phyloP scores from a whole-genome alignment of 1,284 basidiomycete species.

The Ganoderma boninense region DNA sequence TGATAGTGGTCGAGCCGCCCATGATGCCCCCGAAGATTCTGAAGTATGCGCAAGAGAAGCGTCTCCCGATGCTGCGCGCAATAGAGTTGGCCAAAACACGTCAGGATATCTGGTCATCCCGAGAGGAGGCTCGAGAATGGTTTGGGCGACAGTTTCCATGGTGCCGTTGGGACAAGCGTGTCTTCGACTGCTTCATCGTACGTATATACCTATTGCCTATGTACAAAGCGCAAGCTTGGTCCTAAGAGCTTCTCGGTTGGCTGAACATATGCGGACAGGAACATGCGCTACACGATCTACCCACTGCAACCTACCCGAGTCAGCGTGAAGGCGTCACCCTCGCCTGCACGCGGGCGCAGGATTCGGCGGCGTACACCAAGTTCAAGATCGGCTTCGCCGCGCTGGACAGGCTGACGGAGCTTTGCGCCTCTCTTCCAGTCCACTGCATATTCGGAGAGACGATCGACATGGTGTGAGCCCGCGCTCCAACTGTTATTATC shows the following conservation, averaged over 20 bases:
- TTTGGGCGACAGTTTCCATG: constrained; percentile 28
- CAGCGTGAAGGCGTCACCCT: constrained; percentile 6
- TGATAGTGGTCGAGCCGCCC: neutral
- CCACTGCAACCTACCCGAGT: constrained; percentile 16
- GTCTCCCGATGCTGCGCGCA: neutral
- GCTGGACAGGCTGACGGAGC: constrained; percentile 19
- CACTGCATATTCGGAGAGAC: constrained; percentile 20
- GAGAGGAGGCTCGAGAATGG: constrained; percentile 21
- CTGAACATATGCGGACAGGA: neutral
- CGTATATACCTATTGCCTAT: neutral
- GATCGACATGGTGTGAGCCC: constrained; percentile 18
- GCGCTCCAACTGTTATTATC: neutral
- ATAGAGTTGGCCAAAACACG: constrained; percentile 9
- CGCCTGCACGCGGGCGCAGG: constrained; percentile 16
- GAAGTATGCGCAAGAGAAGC: neutral
- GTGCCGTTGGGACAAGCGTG: constrained; percentile 26
- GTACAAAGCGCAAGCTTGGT: neutral
- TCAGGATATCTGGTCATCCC: constrained; percentile 22
- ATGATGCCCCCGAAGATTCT: neutral
- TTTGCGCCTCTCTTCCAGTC: constrained; percentile 17
- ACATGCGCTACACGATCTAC: constrained; percentile 16
- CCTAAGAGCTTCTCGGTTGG: neutral
- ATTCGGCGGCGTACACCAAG: constrained; percentile 14
- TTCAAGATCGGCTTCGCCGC: constrained; percentile 11
- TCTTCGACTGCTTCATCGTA: constrained; percentile 25